Evolutionary conservation across 129 eudicot genomes (phyloP).

Genomic region (Deinandra increscens): DNA sequence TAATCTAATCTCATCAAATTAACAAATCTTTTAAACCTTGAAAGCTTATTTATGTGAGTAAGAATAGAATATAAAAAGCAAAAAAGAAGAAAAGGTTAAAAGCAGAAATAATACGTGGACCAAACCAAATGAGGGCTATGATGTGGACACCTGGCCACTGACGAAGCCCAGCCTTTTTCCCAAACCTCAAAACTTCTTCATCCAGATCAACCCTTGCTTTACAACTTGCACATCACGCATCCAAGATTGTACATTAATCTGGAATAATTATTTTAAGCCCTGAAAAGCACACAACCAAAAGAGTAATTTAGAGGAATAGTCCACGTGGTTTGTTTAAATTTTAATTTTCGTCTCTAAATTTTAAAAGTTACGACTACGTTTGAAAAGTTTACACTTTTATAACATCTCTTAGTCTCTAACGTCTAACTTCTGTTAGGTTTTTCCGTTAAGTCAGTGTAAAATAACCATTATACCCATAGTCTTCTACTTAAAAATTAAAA

Average conservation of each 20-base stretch:
- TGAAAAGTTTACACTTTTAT: no score
- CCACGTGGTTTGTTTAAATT: no score
- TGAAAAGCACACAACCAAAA: neutral
- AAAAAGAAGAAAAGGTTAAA: constrained; percentile 18
- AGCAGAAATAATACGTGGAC: constrained; percentile 14
- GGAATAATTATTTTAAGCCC: neutral
- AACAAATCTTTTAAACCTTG: neutral
- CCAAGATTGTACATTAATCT: neutral
- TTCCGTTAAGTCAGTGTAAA: no score
- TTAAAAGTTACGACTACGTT: no score
- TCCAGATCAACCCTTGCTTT: neutral
- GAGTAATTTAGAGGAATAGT: no score
- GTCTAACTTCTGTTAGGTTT: no score
- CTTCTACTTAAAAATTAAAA: no score
- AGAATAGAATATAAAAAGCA: constrained; percentile 23
- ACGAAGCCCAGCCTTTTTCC: neutral
- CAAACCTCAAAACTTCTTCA: neutral
- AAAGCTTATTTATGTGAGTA: neutral
- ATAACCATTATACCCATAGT: no score
- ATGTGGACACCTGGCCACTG: constrained; percentile 14
- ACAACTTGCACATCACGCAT: constrained; percentile 1
- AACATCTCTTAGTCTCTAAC: no score
- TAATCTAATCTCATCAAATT: no score
- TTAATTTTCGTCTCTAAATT: no score
- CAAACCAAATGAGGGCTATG: constrained; percentile 5